Conservation (phyloP, 2,329 filamentous ascomycete species). For the Bisporella sp. region DNA sequence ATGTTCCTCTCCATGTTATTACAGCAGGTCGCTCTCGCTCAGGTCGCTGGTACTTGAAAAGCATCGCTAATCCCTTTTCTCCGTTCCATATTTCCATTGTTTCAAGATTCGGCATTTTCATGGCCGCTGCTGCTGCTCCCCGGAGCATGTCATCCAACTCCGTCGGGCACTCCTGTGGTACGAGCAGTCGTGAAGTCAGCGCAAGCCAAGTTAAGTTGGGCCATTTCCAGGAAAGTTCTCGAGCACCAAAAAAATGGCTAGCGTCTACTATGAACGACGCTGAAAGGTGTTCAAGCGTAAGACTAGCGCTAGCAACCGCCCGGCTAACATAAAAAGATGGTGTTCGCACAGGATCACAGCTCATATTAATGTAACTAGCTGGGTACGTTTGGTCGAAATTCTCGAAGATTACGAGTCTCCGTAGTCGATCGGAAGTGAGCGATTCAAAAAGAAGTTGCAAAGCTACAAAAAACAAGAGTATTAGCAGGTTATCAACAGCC, state of each 20-base stretch:
- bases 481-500: conserved; percentile 13
- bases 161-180: conserved; percentile 19
- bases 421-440: conserved; percentile 7
- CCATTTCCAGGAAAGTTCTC: conserved; percentile 17
- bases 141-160: conserved; percentile 2
- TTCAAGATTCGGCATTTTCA: conserved; percentile 17
- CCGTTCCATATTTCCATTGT: conserved; percentile 19
- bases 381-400: conserved; percentile 29
- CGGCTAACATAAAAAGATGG: conserved; percentile 4
- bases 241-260: conserved; percentile 13
- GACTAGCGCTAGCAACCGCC: conserved; percentile 9
- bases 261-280: conserved; percentile 18
- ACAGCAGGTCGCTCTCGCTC: conserved; percentile 8
- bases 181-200: conserved; percentile 15
- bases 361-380: neutral
- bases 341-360: neutral
- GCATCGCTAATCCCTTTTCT: conserved; percentile 13
- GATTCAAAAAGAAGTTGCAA: conserved; percentile 21
- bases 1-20: conserved; percentile 21
- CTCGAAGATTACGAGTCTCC: conserved; percentile 29
- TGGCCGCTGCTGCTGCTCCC: conserved; percentile 13
- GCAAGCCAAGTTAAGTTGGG: conserved; percentile 15
- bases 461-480: conserved; percentile 7
- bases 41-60: conserved; percentile 13
- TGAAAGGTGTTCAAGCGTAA: conserved; percentile 14